A percentile compares a stretch with the other conserved stretches of the same genome.
phyloP scores from a whole-genome alignment of 1,139 yeast species.

The Tardiomyces depauwii region DNA sequence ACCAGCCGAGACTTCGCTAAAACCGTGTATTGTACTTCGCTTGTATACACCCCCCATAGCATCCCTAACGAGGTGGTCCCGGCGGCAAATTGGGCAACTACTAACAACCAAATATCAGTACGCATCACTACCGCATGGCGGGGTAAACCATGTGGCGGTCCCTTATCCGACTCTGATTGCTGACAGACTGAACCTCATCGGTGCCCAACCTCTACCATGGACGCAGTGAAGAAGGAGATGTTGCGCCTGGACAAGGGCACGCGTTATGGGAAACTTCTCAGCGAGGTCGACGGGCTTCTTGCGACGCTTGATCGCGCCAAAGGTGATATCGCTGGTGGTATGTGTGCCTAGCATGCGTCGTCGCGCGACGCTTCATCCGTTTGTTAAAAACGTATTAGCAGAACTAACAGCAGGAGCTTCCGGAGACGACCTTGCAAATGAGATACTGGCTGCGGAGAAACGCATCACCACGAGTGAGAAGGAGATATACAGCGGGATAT shows the following conservation, averaged over 20 bases:
- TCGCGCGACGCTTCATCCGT: no score
- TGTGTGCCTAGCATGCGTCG: background rate
- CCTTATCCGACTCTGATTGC: background rate
- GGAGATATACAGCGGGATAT: slow-evolving; percentile 20
- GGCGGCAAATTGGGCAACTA: background rate
- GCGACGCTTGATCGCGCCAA: background rate
- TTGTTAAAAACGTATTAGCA: no score
- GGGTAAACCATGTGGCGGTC: background rate
- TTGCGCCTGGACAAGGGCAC: background rate
- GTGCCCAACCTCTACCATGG: background rate
- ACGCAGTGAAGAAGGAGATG: background rate
- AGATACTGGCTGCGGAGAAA: background rate
- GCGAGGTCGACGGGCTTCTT: background rate
- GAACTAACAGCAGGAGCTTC: background rate
- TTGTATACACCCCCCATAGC: background rate
- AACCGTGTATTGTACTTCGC: no score
- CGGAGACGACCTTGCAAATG: background rate
- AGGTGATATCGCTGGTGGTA: background rate
- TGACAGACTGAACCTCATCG: background rate
- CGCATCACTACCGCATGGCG: background rate
- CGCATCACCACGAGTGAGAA: slow-evolving; percentile 14
- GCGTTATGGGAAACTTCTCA: background rate
- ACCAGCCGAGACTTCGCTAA: no score
- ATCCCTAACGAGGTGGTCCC: background rate
- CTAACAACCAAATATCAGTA: background rate